A percentile compares a stretch with the other conserved stretches of the same genome.
Evolutionary conservation across 2,329 filamentous ascomycete genomes (phyloP).

Genomic region (Lasiodiplodia citricola): DNA sequence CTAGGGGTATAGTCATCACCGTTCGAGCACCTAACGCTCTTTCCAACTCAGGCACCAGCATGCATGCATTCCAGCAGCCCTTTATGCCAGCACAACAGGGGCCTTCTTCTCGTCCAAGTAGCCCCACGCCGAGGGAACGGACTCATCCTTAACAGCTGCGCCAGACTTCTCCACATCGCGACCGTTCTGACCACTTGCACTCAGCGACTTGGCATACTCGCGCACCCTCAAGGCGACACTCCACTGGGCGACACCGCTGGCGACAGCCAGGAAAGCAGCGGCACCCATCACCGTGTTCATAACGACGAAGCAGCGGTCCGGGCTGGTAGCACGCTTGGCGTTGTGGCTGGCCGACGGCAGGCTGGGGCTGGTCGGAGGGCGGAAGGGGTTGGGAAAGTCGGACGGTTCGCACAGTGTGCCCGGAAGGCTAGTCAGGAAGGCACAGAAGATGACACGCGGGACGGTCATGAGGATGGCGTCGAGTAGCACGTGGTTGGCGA

Average conservation of each 20-base stretch:
- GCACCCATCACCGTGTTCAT: constrained; percentile 35
- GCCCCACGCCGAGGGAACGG: not conserved
- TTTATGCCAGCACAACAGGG: constrained; percentile 7
- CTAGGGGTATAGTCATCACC: constrained; percentile 22
- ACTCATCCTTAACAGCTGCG: not conserved
- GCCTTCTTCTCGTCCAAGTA: constrained; percentile 5
- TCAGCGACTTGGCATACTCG: constrained; percentile 36
- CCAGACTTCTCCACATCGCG: constrained; percentile 14
- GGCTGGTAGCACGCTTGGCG: constrained; percentile 35
- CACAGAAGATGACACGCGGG: constrained; percentile 31
- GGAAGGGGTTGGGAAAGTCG: constrained; percentile 24
- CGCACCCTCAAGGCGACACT: constrained; percentile 38
- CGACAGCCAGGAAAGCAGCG: constrained; percentile 33
- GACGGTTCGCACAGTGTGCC: constrained; percentile 26
- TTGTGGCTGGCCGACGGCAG: constrained; percentile 27
- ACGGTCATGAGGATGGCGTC: constrained; percentile 34
- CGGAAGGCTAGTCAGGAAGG: constrained; percentile 28
- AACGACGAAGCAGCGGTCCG: constrained; percentile 35
- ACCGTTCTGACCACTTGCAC: constrained; percentile 1
- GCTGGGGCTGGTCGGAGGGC: constrained; percentile 11
- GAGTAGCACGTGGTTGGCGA: constrained; percentile 35
- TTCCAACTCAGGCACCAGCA: not conserved
- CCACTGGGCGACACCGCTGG: constrained; percentile 42
- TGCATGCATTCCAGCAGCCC: not conserved
- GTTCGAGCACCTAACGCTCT: not conserved